Conservation (phyloP, 164 flowering plant species). For the Protea cynaroides region DNA sequence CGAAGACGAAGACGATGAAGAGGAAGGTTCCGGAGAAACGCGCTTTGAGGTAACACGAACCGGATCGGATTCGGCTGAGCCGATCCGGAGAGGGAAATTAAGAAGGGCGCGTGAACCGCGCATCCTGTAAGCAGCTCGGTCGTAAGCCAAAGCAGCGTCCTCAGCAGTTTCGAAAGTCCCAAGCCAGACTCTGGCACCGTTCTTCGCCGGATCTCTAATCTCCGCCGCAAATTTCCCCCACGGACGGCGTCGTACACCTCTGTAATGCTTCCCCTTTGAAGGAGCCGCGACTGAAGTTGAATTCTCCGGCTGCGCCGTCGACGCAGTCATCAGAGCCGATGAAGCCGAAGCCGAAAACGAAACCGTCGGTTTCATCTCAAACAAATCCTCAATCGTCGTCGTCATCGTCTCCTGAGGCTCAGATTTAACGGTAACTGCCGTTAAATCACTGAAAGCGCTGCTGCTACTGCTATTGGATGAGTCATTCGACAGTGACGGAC, state of each 20-base stretch:
- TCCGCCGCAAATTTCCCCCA: conserved; percentile 47
- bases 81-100: conserved; percentile 34
- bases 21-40: conserved; percentile 12
- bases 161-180: conserved; percentile 45
- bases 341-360: not conserved
- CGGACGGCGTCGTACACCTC: conserved; percentile 42
- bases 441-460: not conserved
- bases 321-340: not conserved
- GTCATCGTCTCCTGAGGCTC: not conserved
- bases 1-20: conserved; percentile 4
- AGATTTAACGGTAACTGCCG: not conserved
- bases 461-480: not conserved
- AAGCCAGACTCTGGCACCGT: conserved; percentile 47
- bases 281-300: conserved; percentile 1
- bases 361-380: not conserved
- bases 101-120: conserved; percentile 39
- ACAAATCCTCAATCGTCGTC: not conserved
- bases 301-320: not conserved
- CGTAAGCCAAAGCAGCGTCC: conserved; percentile 45
- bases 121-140: conserved; percentile 38
- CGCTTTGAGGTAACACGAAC: conserved; percentile 3
- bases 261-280: conserved; percentile 32
- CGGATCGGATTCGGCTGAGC: conserved; percentile 9
- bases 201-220: conserved; percentile 43
- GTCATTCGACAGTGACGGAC: conserved; percentile 23